Base-by-base conservation (phyloP, 202 grass and related monocot species). In the Musa balbisiana region DNA sequence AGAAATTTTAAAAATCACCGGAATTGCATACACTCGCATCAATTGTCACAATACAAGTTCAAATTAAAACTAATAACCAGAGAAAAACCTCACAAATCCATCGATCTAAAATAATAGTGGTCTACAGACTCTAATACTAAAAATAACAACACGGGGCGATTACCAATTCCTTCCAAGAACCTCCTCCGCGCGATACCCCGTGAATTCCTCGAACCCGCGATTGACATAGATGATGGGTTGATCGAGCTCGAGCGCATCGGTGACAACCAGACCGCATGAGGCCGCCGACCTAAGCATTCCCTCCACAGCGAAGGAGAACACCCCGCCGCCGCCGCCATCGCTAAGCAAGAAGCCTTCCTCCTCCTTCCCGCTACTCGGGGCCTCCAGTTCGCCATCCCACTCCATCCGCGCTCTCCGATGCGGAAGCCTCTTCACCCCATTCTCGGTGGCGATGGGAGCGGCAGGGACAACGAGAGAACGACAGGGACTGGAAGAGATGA, bases 221-320 rank as follows among this genome's bases (percentile, higher is more conserved):
- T 64, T 64, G 9, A 26, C 62, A 25, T 6, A 64, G 22, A 64
- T 64, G 22, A 64, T 70, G 67, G 67, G 71, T 0, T 73, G 52
- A 51, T 73, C 52, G 5, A 52, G 51, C 22, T 73, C 71, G n/a
- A 73, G 71, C 71, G 71, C 71, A n/a, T 73, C 71, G 21, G 51
- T 73, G 27, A 73, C 50, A 52, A 73, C 71, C 22, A 73, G 20
- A 1, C 71, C 52, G 71, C 71, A 73, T 20, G 71, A 73, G 20
- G 71, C 10, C 21, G 71, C 51, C 71, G 71, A 73, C 51, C 22
- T n/a, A 51, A 73, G 19, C 71, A 73, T 73, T 53, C 71, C 21
- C 50, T 53, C 71, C 71, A 73, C n/a, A 2, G 71, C 6, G 51
- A 73, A 26, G 1, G 71, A 55, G 22, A 73, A 54, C 11, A 55